phyloP scores from a whole-genome alignment of 1,139 yeast genomes.

The Taphrina flavorubra region DNA sequence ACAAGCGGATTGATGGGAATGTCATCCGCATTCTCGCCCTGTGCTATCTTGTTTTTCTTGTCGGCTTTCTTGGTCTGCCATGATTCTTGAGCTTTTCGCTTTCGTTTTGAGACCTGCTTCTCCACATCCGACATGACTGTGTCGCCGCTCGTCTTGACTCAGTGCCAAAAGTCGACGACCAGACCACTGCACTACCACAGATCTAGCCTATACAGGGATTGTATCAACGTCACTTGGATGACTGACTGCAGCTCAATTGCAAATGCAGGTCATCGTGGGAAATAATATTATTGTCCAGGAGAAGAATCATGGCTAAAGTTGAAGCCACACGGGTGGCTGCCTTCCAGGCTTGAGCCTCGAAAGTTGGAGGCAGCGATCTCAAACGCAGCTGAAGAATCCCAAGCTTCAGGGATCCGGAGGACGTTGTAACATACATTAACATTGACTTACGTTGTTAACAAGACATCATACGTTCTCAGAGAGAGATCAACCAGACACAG shows the following conservation, averaged over 20 bases:
- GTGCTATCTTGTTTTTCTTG: slow-evolving; percentile 47
- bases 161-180: neutral
- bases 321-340: slow-evolving; percentile 4
- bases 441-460: no score
- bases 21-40: slow-evolving; percentile 30
- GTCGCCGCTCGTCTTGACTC: no score
- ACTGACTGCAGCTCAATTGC: no score
- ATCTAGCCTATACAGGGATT: no score
- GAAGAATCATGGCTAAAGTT: neutral
- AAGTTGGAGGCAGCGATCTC: no score
- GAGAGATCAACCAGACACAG: no score
- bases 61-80: slow-evolving; percentile 57
- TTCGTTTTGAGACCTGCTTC: slow-evolving; percentile 73
- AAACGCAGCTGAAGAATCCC: no score
- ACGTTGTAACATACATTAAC: no score
- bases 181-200: neutral
- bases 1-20: slow-evolving; percentile 41
- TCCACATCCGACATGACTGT: slow-evolving; percentile 16
- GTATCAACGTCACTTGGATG: no score
- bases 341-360: neutral
- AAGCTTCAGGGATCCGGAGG: no score
- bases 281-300: neutral
- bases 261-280: no score
- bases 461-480: no score
- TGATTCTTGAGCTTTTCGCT: slow-evolving; percentile 77